These are phyloP conservation scores for Cryphonectria carpinicola DNA, from an alignment of 2,329 filamentous ascomycete genomes.

Conservation along the genomic window DNA sequence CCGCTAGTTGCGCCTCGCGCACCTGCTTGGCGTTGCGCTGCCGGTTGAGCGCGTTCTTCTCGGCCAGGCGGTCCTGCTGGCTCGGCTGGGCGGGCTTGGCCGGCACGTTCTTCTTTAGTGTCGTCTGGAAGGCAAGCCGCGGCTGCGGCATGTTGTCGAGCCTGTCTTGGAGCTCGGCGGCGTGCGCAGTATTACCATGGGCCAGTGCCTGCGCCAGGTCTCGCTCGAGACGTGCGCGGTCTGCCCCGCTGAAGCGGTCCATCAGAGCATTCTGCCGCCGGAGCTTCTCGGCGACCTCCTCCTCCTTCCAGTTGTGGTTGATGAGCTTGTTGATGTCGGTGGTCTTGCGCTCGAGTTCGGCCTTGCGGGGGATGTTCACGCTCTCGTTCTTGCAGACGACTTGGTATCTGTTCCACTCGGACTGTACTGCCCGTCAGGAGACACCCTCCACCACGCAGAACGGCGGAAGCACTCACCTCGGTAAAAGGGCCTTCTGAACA, in stretches of 20 bases:
- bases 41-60: conserved; percentile 84
- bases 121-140: conserved; percentile 75
- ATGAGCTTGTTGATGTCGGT: conserved; percentile 80
- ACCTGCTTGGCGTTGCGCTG: conserved; percentile 85
- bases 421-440: conserved; percentile 44
- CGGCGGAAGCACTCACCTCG: conserved; percentile 59
- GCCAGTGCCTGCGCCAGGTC: conserved; percentile 69
- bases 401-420: conserved; percentile 82
- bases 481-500: conserved; percentile 85
- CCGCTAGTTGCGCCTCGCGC: conserved; percentile 86
- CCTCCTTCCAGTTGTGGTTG: conserved; percentile 79
- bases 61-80: conserved; percentile 81
- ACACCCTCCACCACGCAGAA: background rate
- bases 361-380: conserved; percentile 73
- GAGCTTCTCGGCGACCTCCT: conserved; percentile 80
- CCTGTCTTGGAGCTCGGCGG: conserved; percentile 59
- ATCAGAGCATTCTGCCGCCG: conserved; percentile 70
- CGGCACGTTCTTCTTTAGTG: conserved; percentile 59
- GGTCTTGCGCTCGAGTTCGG: conserved; percentile 69
- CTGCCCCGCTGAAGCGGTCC: conserved; percentile 66
- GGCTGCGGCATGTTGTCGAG: conserved; percentile 67
- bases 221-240: conserved; percentile 69
- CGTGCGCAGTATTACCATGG: conserved; percentile 63
- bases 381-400: conserved; percentile 73
- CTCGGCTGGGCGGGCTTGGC: conserved; percentile 51